Base-by-base conservation (phyloP, 1,139 yeast genomes). In the Hansenula sp. region DNA sequence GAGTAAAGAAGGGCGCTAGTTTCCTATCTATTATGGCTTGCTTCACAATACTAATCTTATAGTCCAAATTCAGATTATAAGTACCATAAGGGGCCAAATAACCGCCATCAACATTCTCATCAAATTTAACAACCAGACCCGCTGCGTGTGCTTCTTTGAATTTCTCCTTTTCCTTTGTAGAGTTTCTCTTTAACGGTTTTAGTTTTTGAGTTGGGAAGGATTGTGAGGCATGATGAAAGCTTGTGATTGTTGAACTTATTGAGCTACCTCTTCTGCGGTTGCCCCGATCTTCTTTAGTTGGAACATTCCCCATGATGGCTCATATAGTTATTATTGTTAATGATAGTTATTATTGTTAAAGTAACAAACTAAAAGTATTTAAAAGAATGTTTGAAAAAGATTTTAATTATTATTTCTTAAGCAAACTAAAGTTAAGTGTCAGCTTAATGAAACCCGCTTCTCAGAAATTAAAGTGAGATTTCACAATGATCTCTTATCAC, bases 1-100 rank as follows among this genome's bases (percentile, higher is more conserved):
- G 97, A 3, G 90, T 84, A 59, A 77, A 92, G 60, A 92, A 92
- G 1, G 98, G 97, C 0, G 97, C 90, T 36, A 92, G 56, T 50
- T 73, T 74, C 34, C 98, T 73, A 14, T 73, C 73, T 27, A 77
- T 63, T 7, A 90, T 84, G 31, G 86, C 65, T 21, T 66, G 72
- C 36, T 87, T 75, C 10, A 90, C 96, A 3, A 82, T 69, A 29
- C 76, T 77, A 14, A 85, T 75, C 55, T 82, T 77, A 63, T 78
- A 92, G 59, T 86, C 96, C 46, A 86, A 71, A 9, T 77, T 77
- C 44, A 82, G 71, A 50, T 74, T 77, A 61, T 90, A 90, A 26
- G 88, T 86, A 2, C 96, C 97, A 62, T 74, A 87, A 0, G 97
- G 96, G 1, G 95, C 96, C 48, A 84, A 61, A 53, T 63, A 83